Percentiles rank a stretch among this genome's conserved stretches.
Conservation (phyloP, 2,329 filamentous ascomycete species). For the Botrytis aclada region DNA sequence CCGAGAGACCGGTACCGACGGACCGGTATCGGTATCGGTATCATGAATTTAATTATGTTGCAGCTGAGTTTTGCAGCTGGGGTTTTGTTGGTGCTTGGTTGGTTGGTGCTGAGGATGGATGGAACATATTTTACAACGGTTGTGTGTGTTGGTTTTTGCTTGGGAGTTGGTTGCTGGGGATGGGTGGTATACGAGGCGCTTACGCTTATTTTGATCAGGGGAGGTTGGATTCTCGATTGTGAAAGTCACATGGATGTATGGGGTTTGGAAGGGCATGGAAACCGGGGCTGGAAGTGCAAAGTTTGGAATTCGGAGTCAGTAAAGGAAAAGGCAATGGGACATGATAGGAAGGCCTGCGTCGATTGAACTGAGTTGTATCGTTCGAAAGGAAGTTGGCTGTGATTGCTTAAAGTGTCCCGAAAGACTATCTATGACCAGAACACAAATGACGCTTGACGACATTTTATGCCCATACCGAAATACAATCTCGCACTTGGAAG, state of each 20-base stretch:
- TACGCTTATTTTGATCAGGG: neutral
- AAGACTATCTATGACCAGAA: neutral
- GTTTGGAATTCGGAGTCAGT: neutral
- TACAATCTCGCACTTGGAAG: neutral
- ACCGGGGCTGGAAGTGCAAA: neutral
- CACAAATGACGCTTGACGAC: neutral
- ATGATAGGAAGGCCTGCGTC: neutral
- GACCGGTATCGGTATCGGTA: neutral
- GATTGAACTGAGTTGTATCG: neutral
- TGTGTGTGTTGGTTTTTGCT: neutral
- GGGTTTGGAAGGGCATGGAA: neutral
- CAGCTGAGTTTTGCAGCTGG: neutral
- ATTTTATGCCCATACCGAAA: neutral
- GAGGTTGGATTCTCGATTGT: neutral
- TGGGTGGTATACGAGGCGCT: neutral
- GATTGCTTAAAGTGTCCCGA: neutral
- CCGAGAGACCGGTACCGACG: neutral
- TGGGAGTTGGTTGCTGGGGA: neutral
- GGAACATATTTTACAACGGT: neutral
- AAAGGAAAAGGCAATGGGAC: neutral
- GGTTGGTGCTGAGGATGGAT: neutral
- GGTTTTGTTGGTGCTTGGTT: neutral
- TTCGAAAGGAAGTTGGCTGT: neutral
- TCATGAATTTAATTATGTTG: no score
- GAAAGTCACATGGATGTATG: neutral